Evolutionary conservation across 805 yeast genomes (phyloP).

Genomic region (Sporopachydermia lactativora): DNA sequence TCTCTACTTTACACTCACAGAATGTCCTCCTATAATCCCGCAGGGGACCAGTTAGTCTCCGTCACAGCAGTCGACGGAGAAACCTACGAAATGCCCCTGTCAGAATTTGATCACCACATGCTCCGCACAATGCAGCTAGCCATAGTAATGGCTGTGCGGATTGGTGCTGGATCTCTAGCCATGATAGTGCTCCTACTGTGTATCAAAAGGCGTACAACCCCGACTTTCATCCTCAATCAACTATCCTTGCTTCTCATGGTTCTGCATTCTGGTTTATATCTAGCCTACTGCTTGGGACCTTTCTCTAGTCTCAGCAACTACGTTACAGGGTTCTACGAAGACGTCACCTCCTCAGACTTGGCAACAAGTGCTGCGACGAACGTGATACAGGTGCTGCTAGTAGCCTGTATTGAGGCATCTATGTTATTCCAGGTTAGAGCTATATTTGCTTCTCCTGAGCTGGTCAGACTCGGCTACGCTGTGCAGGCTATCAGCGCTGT

Average conservation of each 20-base stretch:
- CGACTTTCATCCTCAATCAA: constrained; percentile 65
- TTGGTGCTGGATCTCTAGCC: constrained; percentile 40
- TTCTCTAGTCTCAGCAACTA: constrained; percentile 32
- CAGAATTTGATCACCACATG: constrained; percentile 27
- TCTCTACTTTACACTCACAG: no score
- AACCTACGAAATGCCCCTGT: constrained; percentile 20
- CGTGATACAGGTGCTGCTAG: constrained; percentile 43
- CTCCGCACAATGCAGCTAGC: constrained; percentile 23
- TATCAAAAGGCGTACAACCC: constrained; percentile 41
- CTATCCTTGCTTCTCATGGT: constrained; percentile 39
- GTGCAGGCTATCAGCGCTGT: constrained; percentile 25
- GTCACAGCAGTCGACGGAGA: background rate
- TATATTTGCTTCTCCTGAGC: constrained; percentile 50
- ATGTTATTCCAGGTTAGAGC: constrained; percentile 58
- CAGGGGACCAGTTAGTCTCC: background rate
- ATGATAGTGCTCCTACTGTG: constrained; percentile 30
- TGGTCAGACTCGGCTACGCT: constrained; percentile 25
- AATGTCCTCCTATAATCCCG: no score
- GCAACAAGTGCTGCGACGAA: constrained; percentile 47
- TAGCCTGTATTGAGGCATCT: constrained; percentile 47
- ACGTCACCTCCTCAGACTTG: constrained; percentile 24
- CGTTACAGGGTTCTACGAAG: constrained; percentile 32
- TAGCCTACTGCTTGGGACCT: constrained; percentile 39
- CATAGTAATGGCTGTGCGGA: constrained; percentile 39
- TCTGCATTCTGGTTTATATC: constrained; percentile 45